These are phyloP conservation scores for Colletotrichum chlorophyti DNA, from an alignment of 2,329 filamentous ascomycete genomes.

Conservation along the genomic window DNA sequence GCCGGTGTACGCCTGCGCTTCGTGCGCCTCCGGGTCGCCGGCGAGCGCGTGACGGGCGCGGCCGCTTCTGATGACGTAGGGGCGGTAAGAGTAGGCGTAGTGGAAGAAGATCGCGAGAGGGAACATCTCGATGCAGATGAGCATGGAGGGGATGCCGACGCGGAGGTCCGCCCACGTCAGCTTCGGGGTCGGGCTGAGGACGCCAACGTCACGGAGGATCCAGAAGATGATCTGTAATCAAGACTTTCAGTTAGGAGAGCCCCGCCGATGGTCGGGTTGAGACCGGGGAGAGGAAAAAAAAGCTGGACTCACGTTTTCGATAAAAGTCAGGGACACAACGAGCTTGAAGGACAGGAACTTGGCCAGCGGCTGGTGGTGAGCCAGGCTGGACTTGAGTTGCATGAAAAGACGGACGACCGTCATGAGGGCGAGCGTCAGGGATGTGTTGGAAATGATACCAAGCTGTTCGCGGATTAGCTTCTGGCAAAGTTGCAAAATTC, in stretches of 20 bases:
- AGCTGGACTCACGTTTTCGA: slow-evolving; percentile 27
- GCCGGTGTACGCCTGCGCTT: slow-evolving; percentile 32
- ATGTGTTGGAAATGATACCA: slow-evolving; percentile 34
- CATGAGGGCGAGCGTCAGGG: slow-evolving; percentile 33
- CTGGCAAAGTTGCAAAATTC: too few species aligned
- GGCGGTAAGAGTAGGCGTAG: slow-evolving; percentile 32
- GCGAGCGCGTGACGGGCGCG: slow-evolving; percentile 14
- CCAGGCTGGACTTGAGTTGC: slow-evolving; percentile 29
- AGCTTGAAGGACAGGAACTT: slow-evolving; percentile 37
- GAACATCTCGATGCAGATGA: slow-evolving; percentile 35
- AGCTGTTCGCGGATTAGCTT: slow-evolving; percentile 23
- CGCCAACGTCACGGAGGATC: slow-evolving; percentile 31
- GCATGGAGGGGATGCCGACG: slow-evolving; percentile 33
- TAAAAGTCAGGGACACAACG: slow-evolving; percentile 33
- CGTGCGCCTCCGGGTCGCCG: slow-evolving; percentile 14
- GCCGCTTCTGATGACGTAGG: slow-evolving; percentile 31
- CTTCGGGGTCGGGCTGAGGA: slow-evolving; percentile 29
- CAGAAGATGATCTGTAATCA: slow-evolving; percentile 35
- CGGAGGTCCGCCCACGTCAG: slow-evolving; percentile 33
- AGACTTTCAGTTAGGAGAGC: too few species aligned
- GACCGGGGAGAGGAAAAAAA: too few species aligned
- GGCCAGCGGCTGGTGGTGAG: slow-evolving; percentile 31
- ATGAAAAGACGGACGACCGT: slow-evolving; percentile 33
- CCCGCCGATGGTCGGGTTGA: too few species aligned
- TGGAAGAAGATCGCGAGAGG: slow-evolving; percentile 33